Conservation (phyloP, 2,329 filamentous ascomycete genomes). For the Fusarium solani-melongenae region DNA sequence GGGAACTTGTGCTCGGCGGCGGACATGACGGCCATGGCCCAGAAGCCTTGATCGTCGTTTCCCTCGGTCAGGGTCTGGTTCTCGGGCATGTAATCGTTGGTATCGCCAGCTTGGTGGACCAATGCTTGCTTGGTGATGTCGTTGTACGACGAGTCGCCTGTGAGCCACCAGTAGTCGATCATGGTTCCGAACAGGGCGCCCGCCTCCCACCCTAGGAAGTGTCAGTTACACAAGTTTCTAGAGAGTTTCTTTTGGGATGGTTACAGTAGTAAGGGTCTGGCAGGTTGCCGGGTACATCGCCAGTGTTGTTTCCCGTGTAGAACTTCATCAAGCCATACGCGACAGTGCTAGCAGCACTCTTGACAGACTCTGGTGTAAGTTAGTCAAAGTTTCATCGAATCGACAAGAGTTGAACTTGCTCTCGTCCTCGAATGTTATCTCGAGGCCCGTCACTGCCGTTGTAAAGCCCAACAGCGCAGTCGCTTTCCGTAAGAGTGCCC, state of each 20-base stretch:
- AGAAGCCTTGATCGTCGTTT: conserved; percentile 85
- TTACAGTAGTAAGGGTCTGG: conserved; percentile 73
- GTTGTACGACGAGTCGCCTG: conserved; percentile 74
- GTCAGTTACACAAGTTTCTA: conserved; percentile 19
- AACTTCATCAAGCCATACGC: conserved; percentile 61
- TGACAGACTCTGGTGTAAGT: conserved; percentile 58
- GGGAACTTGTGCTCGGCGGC: conserved; percentile 83
- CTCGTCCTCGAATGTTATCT: conserved; percentile 38
- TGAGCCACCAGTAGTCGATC: conserved; percentile 78
- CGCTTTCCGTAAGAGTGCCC: conserved; percentile 24
- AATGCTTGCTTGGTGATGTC: conserved; percentile 67
- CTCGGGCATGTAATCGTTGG: conserved; percentile 72
- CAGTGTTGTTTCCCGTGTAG: conserved; percentile 69
- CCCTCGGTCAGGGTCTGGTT: conserved; percentile 72
- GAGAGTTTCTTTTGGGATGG: conserved; percentile 50
- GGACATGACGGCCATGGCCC: conserved; percentile 84
- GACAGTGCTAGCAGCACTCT: conserved; percentile 58
- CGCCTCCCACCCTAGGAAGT: conserved; percentile 71
- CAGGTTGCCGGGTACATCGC: conserved; percentile 67
- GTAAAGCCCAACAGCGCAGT: conserved; percentile 27
- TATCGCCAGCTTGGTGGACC: conserved; percentile 69
- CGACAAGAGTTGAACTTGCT: conserved; percentile 9
- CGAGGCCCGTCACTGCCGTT: conserved; percentile 19
- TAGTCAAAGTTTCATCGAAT: neutral
- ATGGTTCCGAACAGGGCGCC: conserved; percentile 77